Evolutionary conservation across 2,329 filamentous ascomycete species (phyloP), one percentile per base, ranked within the genome.

Genomic region (Paraconiothyrium brasiliense): DNA sequence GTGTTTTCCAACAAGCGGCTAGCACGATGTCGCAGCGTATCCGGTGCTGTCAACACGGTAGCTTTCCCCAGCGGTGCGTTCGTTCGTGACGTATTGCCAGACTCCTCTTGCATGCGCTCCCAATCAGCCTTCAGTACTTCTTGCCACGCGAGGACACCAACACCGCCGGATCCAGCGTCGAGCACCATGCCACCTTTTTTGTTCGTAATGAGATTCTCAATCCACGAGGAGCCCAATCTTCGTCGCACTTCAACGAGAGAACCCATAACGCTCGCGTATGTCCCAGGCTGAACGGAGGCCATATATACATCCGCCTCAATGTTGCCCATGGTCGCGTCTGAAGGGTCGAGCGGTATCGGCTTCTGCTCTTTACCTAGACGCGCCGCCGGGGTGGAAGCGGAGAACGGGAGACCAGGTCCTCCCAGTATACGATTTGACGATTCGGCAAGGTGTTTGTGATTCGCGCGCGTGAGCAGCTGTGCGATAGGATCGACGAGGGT

Each of bases 1-100:
- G 95, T 98, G 75, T 97, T 90, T 41, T 96, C 86, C 13, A 99
- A 82, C 65, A 98, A 86, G 20, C 83, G 84, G 67, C 93, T 92
- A 27, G 93, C 84, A 35, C 93, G 90, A 59, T 91, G 84, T 20
- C 93, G 88, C 32, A 99, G 83, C 2, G 88, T 82, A 64, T 93
- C 87, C 0, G 92, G 91, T 0, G 89, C 93, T 2, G 92, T 88
- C 3, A 98, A 81, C 1, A 97, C 93, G 0, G 92, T 94, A 57
- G 91, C 90, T 75, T 90, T 93, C 1, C 92, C 92, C 3, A 86
- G 83, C 0, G 89, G 87, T 1, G 83, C 71, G 27, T 78, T 52
- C 1, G 63, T 69, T n/a, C 67, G 57, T 1, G 70, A 70, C 10
- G 68, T 67, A n/a, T 60, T 55, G 7, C 59, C 69, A 2, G 72